Evolutionary conservation across 2,329 filamentous ascomycete genomes (phyloP).

Genomic region (Setomelanomma holmii): DNA sequence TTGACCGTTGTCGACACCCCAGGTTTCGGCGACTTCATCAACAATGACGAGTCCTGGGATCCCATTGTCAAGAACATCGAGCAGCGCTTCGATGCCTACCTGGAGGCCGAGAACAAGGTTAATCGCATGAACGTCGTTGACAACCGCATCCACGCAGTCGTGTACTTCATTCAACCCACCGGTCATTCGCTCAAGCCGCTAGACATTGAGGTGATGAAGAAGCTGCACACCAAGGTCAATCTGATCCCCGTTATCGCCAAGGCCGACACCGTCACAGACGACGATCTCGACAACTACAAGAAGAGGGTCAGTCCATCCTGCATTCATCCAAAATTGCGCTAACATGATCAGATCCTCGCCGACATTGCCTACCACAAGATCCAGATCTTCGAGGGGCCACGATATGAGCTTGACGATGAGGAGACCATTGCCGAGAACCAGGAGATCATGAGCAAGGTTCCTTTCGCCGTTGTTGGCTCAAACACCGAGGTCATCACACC

Average conservation of each 20-base stretch:
- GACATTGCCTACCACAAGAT: constrained; percentile 98
- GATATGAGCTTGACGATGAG: constrained; percentile 98
- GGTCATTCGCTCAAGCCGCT: constrained; percentile 98
- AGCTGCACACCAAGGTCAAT: constrained; percentile 99
- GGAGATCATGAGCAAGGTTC: constrained; percentile 99
- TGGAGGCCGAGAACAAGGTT: constrained; percentile 99
- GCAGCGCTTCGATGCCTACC: constrained; percentile 96
- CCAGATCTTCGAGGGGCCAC: constrained; percentile 97
- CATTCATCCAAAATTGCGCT: constrained; percentile 5
- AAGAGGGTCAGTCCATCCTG: constrained; percentile 74
- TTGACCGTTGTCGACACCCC: constrained; percentile 97
- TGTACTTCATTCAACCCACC: constrained; percentile 99
- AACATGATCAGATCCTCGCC: constrained; percentile 76
- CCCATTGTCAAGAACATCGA: constrained; percentile 99
- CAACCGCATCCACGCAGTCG: constrained; percentile 97
- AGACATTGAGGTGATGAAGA: constrained; percentile 99
- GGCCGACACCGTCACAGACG: constrained; percentile 95
- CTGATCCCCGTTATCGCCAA: constrained; percentile 99
- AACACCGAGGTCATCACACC: constrained; percentile 91
- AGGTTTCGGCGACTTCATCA: constrained; percentile 98
- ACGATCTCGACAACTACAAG: constrained; percentile 95
- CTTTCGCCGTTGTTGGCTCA: constrained; percentile 96
- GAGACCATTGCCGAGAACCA: constrained; percentile 99
- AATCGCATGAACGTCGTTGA: constrained; percentile 99
- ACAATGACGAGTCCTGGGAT: constrained; percentile 99